Conservation (phyloP, 169 alveolate genomes). For the Eimeria tenella region DNA sequence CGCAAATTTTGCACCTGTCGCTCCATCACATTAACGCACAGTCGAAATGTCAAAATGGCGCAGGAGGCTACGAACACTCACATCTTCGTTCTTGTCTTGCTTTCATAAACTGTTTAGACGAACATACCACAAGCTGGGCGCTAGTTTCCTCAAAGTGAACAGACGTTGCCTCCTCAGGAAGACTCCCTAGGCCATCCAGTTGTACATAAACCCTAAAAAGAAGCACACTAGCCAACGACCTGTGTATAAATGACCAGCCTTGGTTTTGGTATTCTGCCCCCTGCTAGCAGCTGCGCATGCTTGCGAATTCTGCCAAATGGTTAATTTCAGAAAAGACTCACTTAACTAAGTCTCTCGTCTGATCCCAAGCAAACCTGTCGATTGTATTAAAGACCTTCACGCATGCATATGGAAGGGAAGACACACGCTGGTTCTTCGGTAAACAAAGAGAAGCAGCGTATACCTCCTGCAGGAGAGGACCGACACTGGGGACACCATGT, state of each 20-base stretch:
- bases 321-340: background rate
- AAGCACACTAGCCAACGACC: background rate
- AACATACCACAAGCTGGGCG: constrained; percentile 56
- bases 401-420: background rate
- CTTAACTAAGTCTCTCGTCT: constrained; percentile 45
- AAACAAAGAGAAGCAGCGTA: background rate
- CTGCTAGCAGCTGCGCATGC: no score
- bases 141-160: constrained; percentile 45
- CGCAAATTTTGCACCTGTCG: constrained; percentile 56
- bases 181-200: constrained; percentile 48
- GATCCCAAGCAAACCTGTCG: constrained; percentile 68
- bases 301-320: no score
- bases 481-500: background rate
- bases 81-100: no score
- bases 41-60: background rate
- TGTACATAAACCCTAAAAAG: constrained; percentile 35
- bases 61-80: no score
- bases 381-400: constrained; percentile 51
- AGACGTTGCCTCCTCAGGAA: constrained; percentile 27
- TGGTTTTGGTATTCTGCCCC: no score
- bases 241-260: no score
- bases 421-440: background rate
- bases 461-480: background rate
- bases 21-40: no score
- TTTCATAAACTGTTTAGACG: background rate